Base-by-base conservation (phyloP, 805 yeast genomes). In the Candida dajiaensis region DNA sequence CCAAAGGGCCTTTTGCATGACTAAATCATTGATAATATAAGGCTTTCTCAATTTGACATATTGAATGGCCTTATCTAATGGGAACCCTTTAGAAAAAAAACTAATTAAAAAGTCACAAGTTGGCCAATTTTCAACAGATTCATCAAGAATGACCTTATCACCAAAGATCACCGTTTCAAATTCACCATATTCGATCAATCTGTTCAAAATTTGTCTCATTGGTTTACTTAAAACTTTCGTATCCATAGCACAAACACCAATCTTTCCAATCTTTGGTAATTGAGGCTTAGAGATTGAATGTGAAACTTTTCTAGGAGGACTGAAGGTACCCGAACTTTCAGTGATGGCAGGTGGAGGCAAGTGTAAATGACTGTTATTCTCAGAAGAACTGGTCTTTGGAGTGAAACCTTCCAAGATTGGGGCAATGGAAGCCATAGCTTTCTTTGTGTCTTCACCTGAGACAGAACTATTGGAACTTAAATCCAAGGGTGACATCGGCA, bases 161-260 rank as follows among this genome's bases (percentile, higher is more conserved):
- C 98, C 98, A 70, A 94, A 94, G 45, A 94, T 89, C 18, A 94
- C 86, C 0, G 98, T 89, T 61, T 94, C 98, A 64, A 94, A 94
- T 68, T 94, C 98, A 25, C 97, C 97, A 55, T 86, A 82, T 55
- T 86, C 95, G 48, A 92, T 86, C 61, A 94, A 70, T 44, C 96
- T 73, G 64, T 87, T 89, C 57, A 94, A 72, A 53, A 94, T 94
- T 50, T 86, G 87, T 49, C 98, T 73, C 62, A 97, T 92, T 2
- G 99, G 99, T 69, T 94, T 94, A 39, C 95, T 85, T 60, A 95
- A 75, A 2, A 90, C 99, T 66, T 94, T 94, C 49, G 90, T 83
- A 66, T 94, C 99, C 97, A 94, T 90, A 11, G 99, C 99, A 69
- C 99, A 94, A 2, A 94, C 96, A 44, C 99, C 99, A 56, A 94